Base-by-base conservation (phyloP, 306 rosid species). In the Corylus heterophylla region DNA sequence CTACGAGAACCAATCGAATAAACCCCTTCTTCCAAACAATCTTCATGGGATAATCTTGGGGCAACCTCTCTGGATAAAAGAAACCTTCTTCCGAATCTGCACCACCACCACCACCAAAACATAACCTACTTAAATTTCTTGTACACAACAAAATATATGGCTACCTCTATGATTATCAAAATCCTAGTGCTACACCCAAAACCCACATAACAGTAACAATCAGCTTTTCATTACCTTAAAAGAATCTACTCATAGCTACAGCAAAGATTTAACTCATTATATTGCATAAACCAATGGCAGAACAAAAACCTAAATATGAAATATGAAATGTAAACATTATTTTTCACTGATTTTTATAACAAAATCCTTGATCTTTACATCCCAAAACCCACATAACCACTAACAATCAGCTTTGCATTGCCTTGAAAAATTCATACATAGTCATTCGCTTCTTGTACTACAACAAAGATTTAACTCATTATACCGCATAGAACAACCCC, bases 11-110 rank as follows among this genome's bases (percentile, higher is more conserved):
- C 89, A 93, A 85, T 71, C 97, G 88, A 88, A 95, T 83, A 73
- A 93, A 88, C 31, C 99, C 99, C 81, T 83, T 95, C 92, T 90
- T 93, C 96, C 99, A 93, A 84, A 89, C 87, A 82, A 90, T 85
- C 92, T 87, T 93, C 83, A 93, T 76, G 18, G 94, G 87, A 82
- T 87, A 84, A 86, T 93, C 98, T 42, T 88, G 89, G 63, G 88
- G 77, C 52, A 82, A 70, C 87, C 84, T 91, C 87, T 84, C 96
- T 2, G 86, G 74, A 56, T 85, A 80, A 82, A 83, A 69, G 1
- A 85, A 35, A 50, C 87, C 89, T 73, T 25, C 90, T 84, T 92
- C 97, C 79, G 84, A 82, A 87, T 92, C 97, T 94, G 88, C 87
- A 85, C 75, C 81, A 74, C 63, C 77, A 79, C 87, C 87, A 85